phyloP scores from a whole-genome alignment of 2,329 filamentous ascomycete species.

The Alternaria metachromatica region DNA sequence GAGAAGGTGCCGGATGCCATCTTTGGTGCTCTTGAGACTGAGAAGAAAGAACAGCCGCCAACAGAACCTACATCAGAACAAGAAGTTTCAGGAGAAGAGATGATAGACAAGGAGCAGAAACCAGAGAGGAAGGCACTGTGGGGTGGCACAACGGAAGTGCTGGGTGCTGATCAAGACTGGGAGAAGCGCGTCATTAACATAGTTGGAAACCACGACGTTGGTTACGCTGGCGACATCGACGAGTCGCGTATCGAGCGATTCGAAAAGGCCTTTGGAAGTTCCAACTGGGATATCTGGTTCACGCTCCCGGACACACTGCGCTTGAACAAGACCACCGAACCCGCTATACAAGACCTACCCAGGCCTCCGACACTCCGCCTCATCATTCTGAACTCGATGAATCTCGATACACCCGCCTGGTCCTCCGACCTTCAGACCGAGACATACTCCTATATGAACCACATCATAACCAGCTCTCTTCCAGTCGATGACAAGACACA shows the following conservation, averaged over 20 bases:
- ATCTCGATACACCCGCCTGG: slow-evolving; percentile 83
- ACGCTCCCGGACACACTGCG: slow-evolving; percentile 33
- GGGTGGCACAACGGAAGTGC: slow-evolving; percentile 44
- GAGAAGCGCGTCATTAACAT: slow-evolving; percentile 82
- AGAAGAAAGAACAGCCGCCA: background rate
- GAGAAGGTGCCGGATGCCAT: slow-evolving; percentile 62
- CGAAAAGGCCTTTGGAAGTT: slow-evolving; percentile 81
- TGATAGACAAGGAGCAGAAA: slow-evolving; percentile 18
- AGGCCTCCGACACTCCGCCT: slow-evolving; percentile 75
- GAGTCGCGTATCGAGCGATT: slow-evolving; percentile 78
- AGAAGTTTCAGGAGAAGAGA: slow-evolving; percentile 28
- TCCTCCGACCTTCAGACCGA: slow-evolving; percentile 71
- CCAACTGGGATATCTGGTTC: slow-evolving; percentile 88
- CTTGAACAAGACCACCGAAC: slow-evolving; percentile 1
- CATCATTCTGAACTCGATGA: slow-evolving; percentile 89
- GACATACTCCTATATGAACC: slow-evolving; percentile 79
- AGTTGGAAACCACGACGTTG: slow-evolving; percentile 94
- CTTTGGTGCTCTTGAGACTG: slow-evolving; percentile 18
- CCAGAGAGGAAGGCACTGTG: slow-evolving; percentile 23
- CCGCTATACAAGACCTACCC: background rate
- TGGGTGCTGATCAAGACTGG: slow-evolving; percentile 66
- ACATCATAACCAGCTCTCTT: slow-evolving; percentile 66
- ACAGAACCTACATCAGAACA: background rate
- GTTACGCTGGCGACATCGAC: slow-evolving; percentile 91
- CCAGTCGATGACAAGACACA: slow-evolving; percentile 68